Base-by-base conservation (phyloP, 2,329 filamentous ascomycete genomes). In the Penicillium thymicola region DNA sequence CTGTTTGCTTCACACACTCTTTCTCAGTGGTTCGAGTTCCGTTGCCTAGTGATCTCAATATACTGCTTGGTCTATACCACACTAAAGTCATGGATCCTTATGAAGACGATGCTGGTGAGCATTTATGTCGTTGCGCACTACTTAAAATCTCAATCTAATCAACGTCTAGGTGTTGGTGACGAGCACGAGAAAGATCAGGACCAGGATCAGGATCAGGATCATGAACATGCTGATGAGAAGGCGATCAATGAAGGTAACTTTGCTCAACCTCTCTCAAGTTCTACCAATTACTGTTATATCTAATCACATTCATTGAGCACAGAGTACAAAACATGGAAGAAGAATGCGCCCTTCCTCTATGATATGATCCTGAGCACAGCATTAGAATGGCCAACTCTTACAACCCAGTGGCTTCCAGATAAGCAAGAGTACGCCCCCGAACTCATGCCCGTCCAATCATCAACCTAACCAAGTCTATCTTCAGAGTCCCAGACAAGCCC, bases 291-390 rank as follows among this genome's bases (percentile, higher is more conserved):
- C n/a, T 16, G 23, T 56, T 9, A 55, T 42, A n/a, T 51, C 58
- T 58, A 38, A 59, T 41, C 16, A 23, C 25, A 10, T 42, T 27
- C 18, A 41, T 48, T 34, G 46, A 44, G 23, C 36, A 40, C 67
- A 92, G 94, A 99, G 75, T 99, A 99, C 84, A 99, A 99, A 76
- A 97, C 93, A 64, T 99, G 94, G 94, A 99, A 99, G 83, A 99
- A 99, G 82, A 99, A 99, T 77, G 91, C 90, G 63, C 92, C 94
- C 4, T 97, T 97, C 72, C 88, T 99, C 67, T 99, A 99, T 75
- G 94, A 99, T 74, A 90, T 97, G 86, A 94, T 99, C 64, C 82
- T 97, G 62, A 92, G 92, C 68, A 96, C 91, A 63, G 95, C 95
- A 40, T 81, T 99, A 56, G 92, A 96, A 71, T 99, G 94, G 94